These are phyloP conservation scores for Mortierella sp. DNA, from an alignment of 371 early-diverging fungal species.

Conservation along the genomic window DNA sequence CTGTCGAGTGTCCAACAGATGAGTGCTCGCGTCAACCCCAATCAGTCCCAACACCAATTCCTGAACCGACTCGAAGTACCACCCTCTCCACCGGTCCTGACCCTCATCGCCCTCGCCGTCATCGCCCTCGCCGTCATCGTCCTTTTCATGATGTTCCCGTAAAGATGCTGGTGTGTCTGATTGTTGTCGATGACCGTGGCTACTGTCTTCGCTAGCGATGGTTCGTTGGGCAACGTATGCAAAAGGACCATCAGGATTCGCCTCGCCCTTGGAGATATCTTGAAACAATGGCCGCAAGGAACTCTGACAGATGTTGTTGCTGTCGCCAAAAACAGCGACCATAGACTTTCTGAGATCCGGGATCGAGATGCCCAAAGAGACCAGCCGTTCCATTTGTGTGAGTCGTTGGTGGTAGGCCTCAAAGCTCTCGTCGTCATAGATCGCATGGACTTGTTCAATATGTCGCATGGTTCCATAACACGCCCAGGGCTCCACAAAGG, in stretches of 20 bases:
- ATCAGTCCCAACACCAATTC: constrained; percentile 23
- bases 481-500: constrained; percentile 32
- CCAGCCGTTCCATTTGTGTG: constrained; percentile 22
- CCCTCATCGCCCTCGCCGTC: neutral
- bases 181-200: neutral
- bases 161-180: neutral
- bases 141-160: neutral
- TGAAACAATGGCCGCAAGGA: neutral
- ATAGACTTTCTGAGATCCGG: constrained; percentile 15
- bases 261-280: neutral
- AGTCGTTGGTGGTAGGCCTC: constrained; percentile 18
- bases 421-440: neutral
- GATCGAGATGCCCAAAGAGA: constrained; percentile 12
- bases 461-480: constrained; percentile 28
- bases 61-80: constrained; percentile 16
- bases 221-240: neutral
- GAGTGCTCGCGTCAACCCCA: neutral
- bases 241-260: neutral
- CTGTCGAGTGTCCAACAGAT: neutral
- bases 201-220: no score
- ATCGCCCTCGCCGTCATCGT: neutral
- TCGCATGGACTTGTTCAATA: constrained; percentile 16
- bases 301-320: no score
- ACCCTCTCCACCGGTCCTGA: neutral
- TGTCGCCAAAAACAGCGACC: neutral